Conservation (phyloP, 257 asterid genomes). For the Striga asiatica region DNA sequence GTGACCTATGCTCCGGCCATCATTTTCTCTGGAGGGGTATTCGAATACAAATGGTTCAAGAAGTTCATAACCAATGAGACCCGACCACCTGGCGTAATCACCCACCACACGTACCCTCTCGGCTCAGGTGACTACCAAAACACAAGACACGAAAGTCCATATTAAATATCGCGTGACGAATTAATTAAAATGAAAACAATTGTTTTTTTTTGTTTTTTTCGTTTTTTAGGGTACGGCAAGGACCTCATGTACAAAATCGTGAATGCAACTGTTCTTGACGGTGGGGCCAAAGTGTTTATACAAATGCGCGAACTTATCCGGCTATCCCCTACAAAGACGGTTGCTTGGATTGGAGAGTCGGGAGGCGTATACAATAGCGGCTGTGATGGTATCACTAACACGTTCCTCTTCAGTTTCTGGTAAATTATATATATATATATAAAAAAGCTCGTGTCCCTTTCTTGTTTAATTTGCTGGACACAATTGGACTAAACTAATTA, state of each 20-base stretch:
- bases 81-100: not conserved
- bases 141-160: too few relatives aligned
- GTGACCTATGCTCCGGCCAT: not conserved
- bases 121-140: too few relatives aligned
- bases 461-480: too few relatives aligned
- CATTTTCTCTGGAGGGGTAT: not conserved
- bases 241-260: not conserved
- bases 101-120: not conserved
- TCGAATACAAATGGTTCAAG: not conserved
- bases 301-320: not conserved
- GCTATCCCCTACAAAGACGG: not conserved
- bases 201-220: too few relatives aligned
- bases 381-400: slow-evolving; percentile 34
- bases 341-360: not conserved
- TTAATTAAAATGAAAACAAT: too few relatives aligned
- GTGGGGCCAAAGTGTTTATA: not conserved
- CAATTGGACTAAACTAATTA: not conserved
- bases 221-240: too few relatives aligned
- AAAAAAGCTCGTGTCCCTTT: too few relatives aligned
- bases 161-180: too few relatives aligned
- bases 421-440: too few relatives aligned
- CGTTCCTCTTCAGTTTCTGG: slow-evolving; percentile 59
- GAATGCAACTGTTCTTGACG: slow-evolving; percentile 2
- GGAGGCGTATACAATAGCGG: slow-evolving; percentile 25
- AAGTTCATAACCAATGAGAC: not conserved